phyloP scores from a whole-genome alignment of 139 green algal species.

The Chlamydomonas eustigma region DNA sequence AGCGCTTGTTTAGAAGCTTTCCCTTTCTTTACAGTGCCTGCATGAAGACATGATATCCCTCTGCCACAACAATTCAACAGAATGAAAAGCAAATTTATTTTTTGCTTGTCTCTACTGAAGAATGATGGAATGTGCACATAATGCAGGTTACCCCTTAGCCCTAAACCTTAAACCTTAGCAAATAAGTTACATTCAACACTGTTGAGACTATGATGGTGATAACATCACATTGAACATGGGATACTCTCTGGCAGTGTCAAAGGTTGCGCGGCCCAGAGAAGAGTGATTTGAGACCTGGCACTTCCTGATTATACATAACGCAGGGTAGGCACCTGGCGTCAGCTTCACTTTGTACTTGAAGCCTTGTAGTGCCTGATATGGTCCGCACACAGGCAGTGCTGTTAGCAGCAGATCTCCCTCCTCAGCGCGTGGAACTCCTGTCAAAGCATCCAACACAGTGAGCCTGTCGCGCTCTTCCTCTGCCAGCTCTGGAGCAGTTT shows the following conservation, averaged over 20 bases:
- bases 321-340: slow-evolving; percentile 39
- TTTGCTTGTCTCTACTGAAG: too few species aligned
- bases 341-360: slow-evolving; percentile 86
- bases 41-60: too few species aligned
- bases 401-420: slow-evolving; percentile 76
- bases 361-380: slow-evolving; percentile 59
- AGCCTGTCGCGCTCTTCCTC: slow-evolving; percentile 48
- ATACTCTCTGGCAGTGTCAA: too few species aligned
- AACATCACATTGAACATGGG: too few species aligned
- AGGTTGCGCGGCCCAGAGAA: too few species aligned
- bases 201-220: too few species aligned
- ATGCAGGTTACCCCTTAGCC: neutral
- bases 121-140: too few species aligned
- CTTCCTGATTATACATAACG: too few species aligned
- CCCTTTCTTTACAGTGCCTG: slow-evolving; percentile 88
- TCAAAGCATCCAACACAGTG: slow-evolving; percentile 62
- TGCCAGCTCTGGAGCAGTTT: slow-evolving; percentile 33
- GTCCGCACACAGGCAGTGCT: slow-evolving; percentile 86
- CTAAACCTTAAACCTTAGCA: too few species aligned
- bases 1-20: slow-evolving; percentile 73
- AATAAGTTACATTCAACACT: too few species aligned
- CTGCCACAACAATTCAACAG: too few species aligned
- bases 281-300: too few species aligned
- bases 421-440: slow-evolving; percentile 60
- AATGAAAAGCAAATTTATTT: neutral